Base-by-base conservation (phyloP, 257 asterid genomes). In the Ligustrum vulgare region DNA sequence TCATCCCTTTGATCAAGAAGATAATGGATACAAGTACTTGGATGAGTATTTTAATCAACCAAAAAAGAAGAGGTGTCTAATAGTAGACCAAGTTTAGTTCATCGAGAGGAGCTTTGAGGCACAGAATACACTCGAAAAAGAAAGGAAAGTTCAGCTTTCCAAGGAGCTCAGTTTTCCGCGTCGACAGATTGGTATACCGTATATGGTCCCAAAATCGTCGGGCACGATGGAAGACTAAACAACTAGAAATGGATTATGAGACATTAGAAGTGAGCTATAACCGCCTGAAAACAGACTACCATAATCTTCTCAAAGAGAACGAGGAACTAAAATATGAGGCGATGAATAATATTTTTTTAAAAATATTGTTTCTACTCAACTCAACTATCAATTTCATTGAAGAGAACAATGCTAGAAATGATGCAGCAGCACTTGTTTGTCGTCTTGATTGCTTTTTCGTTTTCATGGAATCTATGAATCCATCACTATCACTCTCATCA, bases 151-250 rank as follows among this genome's bases (percentile, higher is more conserved):
- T 47, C 89, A 90, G 82, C 95, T 92, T 58, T 96, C 97, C 23
- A 89, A 90, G 72, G 97, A 92, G 69, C 96, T 92, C 0, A 89
- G 89, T 2, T 71, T 92, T 79, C 89, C 82, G 84, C 93, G 96
- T 23, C 81, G 95, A 47, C 97, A 92, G 81, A 78, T 92, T 71
- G 93, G n/a, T n/a, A n/a, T n/a, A n/a, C n/a, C 97, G 0, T n/a
- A 85, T 92, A 56, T 92, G 97, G 97, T 92, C 90, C 78, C 97
- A 92, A 70, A 92, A 91, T 67, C 90, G 97, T 6, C 83, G 94
- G 71, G 97, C 97, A 0, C 86, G 97, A 12, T 91, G 91, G 88
- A 92, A 90, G 89, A 85, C 86, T 12, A 92, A 87, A 75, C 91
- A 86, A 78, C 82, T 92, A 28, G 97, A 92, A 83, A 85, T 84